Conservation (phyloP, 257 asterid species). For the Solanum habrochaites region DNA sequence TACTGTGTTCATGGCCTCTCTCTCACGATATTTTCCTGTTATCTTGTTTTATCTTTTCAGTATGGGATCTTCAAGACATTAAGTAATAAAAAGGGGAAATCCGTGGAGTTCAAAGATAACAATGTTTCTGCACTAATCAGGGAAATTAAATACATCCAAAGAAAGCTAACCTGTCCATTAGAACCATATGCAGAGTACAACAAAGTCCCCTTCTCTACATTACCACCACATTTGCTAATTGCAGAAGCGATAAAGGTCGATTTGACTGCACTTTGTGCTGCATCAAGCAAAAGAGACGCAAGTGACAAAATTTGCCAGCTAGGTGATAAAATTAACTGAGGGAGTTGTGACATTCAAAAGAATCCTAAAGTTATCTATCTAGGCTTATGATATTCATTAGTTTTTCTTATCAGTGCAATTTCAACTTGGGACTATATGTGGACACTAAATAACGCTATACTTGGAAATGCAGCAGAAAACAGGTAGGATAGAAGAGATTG, state of each 20-base stretch:
- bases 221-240: conserved; percentile 89
- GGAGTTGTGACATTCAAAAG: not conserved
- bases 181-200: conserved; percentile 87
- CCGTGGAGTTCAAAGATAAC: not conserved
- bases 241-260: conserved; percentile 78
- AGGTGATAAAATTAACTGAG: not conserved
- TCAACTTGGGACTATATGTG: not conserved
- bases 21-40: not conserved
- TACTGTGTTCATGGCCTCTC: not conserved
- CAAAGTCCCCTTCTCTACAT: conserved; percentile 68
- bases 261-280: conserved; percentile 95
- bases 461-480: not conserved
- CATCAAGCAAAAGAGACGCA: conserved; percentile 6
- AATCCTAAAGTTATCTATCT: not conserved
- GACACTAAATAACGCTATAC: not conserved
- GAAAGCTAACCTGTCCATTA: conserved; percentile 60
- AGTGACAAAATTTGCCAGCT: not conserved
- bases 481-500: not conserved
- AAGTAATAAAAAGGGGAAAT: not conserved
- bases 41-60: not conserved
- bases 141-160: not conserved
- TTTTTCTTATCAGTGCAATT: not conserved
- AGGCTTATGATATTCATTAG: not conserved
- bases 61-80: not conserved
- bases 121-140: not conserved